Conservation (phyloP, 2,329 filamentous ascomycete genomes). For the Alternaria hordeiaustralica region DNA sequence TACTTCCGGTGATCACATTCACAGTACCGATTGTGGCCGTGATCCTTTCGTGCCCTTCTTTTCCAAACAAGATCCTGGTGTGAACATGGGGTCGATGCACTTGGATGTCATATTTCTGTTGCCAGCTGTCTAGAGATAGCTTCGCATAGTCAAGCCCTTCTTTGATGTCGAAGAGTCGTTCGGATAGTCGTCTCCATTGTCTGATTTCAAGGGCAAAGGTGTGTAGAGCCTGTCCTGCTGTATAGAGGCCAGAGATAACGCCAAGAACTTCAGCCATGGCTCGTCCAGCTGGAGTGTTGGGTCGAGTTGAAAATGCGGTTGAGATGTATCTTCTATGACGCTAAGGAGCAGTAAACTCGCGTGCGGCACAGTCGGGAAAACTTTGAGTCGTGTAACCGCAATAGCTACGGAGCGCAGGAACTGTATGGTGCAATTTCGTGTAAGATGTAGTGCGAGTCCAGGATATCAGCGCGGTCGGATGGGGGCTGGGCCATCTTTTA, state of each 20-base stretch:
- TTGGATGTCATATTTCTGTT: conserved; percentile 30
- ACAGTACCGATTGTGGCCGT: conserved; percentile 23
- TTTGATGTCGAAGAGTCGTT: conserved; percentile 32
- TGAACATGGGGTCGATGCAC: conserved; percentile 25
- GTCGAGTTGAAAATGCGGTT: background rate
- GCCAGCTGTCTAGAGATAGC: conserved; percentile 31
- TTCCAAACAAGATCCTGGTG: conserved; percentile 31
- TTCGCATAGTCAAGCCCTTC: conserved; percentile 27
- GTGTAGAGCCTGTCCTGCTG: conserved; percentile 23
- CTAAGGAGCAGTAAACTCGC: background rate
- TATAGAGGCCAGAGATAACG: conserved; percentile 22
- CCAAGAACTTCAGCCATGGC: conserved; percentile 30
- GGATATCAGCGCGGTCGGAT: background rate
- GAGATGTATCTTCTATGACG: background rate
- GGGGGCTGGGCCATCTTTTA: background rate
- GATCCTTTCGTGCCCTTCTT: conserved; percentile 26
- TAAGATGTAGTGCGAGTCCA: background rate
- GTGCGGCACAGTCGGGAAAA: background rate
- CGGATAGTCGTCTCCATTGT: conserved; percentile 26
- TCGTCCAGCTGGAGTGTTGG: background rate
- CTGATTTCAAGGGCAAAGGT: conserved; percentile 26
- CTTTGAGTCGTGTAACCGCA: background rate
- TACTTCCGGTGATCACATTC: conserved; percentile 9
- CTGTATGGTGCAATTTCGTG: background rate
- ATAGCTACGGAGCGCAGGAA: background rate